These are phyloP conservation scores for Trichoderma sp. DNA, from an alignment of 2,329 filamentous ascomycete genomes.

Conservation along the genomic window DNA sequence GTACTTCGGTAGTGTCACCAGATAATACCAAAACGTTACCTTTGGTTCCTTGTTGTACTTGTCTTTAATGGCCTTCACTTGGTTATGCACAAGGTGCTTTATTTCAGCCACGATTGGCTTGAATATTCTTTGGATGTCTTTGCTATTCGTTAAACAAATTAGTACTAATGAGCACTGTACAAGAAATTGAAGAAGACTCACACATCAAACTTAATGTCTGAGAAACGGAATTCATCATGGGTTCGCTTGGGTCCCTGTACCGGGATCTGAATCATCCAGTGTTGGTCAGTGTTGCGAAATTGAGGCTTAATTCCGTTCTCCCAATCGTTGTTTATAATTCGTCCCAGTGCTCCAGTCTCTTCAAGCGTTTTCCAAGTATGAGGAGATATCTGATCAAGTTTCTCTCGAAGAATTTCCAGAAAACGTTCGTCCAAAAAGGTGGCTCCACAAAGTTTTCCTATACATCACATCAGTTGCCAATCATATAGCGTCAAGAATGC, in stretches of 20 bases:
- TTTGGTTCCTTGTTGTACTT: constrained; percentile 31
- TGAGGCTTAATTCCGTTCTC: constrained; percentile 36
- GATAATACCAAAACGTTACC: constrained; percentile 26
- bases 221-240: neutral
- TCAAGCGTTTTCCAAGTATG: constrained; percentile 15
- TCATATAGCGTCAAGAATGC: too few species aligned
- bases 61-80: constrained; percentile 28
- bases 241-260: neutral
- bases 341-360: neutral
- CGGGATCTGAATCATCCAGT: constrained; percentile 31
- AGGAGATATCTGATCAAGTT: fast-evolving
- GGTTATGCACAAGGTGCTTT: constrained; percentile 30
- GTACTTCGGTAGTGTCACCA: neutral
- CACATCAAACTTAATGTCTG: neutral
- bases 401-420: constrained; percentile 4
- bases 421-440: constrained; percentile 46
- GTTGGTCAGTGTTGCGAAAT: constrained; percentile 27
- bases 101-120: constrained; percentile 31
- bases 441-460: constrained; percentile 44
- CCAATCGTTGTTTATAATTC: constrained; percentile 34
- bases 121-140: constrained; percentile 32
- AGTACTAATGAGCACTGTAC: neutral
- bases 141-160: constrained; percentile 4
- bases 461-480: neutral
- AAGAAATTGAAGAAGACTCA: neutral